Evolutionary conservation across 2,329 filamentous ascomycete genomes (phyloP).

Genomic region (Botrytis hyacinthi): DNA sequence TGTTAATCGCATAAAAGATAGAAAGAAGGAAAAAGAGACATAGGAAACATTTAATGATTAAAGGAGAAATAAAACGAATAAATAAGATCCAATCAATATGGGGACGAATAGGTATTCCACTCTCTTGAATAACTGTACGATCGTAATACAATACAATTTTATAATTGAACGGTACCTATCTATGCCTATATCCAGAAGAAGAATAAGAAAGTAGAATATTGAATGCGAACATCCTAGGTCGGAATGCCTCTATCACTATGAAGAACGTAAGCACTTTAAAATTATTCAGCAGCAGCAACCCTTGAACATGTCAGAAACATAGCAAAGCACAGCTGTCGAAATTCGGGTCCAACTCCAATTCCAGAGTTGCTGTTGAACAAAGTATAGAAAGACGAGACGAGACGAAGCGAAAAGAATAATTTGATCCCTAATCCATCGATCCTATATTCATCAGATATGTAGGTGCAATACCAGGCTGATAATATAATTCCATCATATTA

Average conservation of each 20-base stretch:
- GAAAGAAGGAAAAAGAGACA: background rate
- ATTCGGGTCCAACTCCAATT: background rate
- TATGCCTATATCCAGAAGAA: background rate
- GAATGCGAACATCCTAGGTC: background rate
- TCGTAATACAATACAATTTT: background rate
- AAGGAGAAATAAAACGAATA: background rate
- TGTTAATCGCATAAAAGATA: background rate
- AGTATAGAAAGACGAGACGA: background rate
- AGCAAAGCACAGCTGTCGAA: slow-evolving; percentile 2
- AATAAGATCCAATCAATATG: no score
- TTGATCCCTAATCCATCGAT: background rate
- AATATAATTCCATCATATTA: background rate
- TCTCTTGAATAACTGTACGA: background rate
- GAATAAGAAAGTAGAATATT: background rate
- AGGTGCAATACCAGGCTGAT: background rate
- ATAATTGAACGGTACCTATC: background rate
- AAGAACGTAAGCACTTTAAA: slow-evolving; percentile 15
- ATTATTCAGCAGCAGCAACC: background rate
- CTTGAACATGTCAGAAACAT: background rate
- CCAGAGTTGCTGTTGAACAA: background rate
- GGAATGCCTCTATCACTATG: background rate
- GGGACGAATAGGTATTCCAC: background rate
- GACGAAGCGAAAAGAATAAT: background rate
- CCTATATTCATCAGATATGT: background rate
- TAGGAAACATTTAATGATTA: background rate